Evolutionary conservation across 2,329 filamentous ascomycete genomes (phyloP), one percentile per base, ranked within the genome.

Genomic region (Penicillium sp.): DNA sequence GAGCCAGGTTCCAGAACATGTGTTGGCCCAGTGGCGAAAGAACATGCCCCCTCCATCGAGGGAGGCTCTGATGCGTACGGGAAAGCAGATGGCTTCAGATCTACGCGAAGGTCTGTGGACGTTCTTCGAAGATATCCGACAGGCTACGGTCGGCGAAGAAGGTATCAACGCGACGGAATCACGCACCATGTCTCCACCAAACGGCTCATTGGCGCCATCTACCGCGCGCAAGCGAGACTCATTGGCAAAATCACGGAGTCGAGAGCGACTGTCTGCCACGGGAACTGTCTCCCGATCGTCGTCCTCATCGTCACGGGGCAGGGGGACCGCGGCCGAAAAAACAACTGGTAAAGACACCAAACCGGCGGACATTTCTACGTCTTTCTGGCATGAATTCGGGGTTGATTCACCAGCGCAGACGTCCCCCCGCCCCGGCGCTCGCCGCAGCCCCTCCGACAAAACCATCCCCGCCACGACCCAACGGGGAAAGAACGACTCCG

Each of bases 131-230:
- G 95, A 99, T 72, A 87, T 99, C 50, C 86, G 93, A 66, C 95
- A 98, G 76, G 96, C 94, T 14, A 96, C 95, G 0, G 92, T 99
- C 6, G 95, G 95, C 25, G 95, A 99, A 56, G 95, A 99, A 78
- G 91, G 88, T 15, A 86, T 92, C 63, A 87, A 82, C 61, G 88
- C 86, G 43, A 78, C 78, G 37, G 75, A 76, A 61, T 71, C 76
- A 61, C 66, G 78, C 59, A 68, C 71, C 57, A 64, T 72, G 61
- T 67, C 74, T 49, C 63, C 68, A n/a, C 39, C 69, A 63, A 25
- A 31, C 31, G 63, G 59, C 15, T 67, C 66, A 39, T 47, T 68
- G 53, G 60, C 60, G 48, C 63, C 63, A 22, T 39, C 61, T 12
- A 58, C 58, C 41, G 39, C 61, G 28, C 69, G 70, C 42, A 71